Percentiles rank a stretch among this genome's conserved stretches.
These are phyloP conservation scores for Paulinella micropora DNA, from an alignment of 78 protist species.

Conservation along the genomic window DNA sequence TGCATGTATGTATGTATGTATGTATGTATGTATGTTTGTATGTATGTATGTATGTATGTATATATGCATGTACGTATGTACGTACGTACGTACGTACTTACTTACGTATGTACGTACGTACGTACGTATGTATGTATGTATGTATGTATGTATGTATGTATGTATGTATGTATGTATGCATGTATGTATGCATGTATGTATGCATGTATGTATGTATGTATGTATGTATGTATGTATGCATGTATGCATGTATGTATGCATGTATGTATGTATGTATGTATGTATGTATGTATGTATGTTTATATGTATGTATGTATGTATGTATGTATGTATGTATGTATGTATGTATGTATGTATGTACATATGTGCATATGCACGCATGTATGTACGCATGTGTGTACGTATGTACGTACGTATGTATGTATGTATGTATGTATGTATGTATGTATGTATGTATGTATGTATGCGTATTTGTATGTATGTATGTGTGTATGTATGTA, in stretches of 20 bases:
- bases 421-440: neutral
- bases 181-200: neutral
- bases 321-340: neutral
- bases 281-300: neutral
- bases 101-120: too few species aligned
- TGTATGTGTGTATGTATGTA: neutral
- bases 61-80: too few species aligned
- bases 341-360: neutral
- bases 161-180: neutral
- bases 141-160: neutral
- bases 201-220: neutral
- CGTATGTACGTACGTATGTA: neutral
- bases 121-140: neutral
- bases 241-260: neutral
- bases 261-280: neutral
- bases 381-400: too few species aligned
- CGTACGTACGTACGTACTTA: too few species aligned
- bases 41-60: too few species aligned
- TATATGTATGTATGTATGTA: neutral
- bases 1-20: neutral
- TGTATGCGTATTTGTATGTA: too few species aligned
- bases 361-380: neutral
- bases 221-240: too few species aligned
- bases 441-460: neutral
- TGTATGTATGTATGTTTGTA: neutral